Conservation (phyloP, 495 filamentous ascomycete genomes). For the Terfezia claveryi region DNA sequence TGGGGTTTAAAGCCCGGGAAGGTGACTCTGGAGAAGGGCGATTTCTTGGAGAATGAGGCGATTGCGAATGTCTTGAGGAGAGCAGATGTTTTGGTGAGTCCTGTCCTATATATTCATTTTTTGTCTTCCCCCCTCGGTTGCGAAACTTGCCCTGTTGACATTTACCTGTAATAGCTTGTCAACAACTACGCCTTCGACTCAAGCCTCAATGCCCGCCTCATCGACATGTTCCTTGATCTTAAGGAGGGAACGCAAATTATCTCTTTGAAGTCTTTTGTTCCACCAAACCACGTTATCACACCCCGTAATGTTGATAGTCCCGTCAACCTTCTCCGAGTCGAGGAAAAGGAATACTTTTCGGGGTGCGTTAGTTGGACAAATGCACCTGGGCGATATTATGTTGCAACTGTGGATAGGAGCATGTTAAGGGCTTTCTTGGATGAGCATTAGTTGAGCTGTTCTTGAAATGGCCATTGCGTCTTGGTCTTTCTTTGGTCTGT, state of each 20-base stretch:
- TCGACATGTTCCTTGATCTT: conserved; percentile 80
- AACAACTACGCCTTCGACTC: conserved; percentile 93
- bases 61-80: conserved; percentile 51
- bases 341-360: conserved; percentile 55
- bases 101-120: background rate
- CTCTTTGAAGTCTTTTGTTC: conserved; percentile 61
- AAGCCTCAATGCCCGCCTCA: conserved; percentile 61
- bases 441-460: background rate
- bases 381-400: conserved; percentile 60
- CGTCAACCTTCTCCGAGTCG: conserved; percentile 48
- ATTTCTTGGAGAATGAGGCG: conserved; percentile 54
- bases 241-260: conserved; percentile 81
- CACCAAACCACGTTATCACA: conserved; percentile 44
- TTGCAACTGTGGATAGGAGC: conserved; percentile 60
- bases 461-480: too few species aligned
- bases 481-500: too few species aligned
- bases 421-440: conserved; percentile 15
- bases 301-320: conserved; percentile 49
- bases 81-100: conserved; percentile 49
- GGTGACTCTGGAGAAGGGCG: conserved; percentile 60
- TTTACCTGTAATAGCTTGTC: conserved; percentile 33
- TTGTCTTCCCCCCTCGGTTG: background rate
- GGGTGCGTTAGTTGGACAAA: conserved; percentile 83
- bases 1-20: conserved; percentile 70
- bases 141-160: too few species aligned